Conservation (phyloP, 345 rosid species). For the Rhodamnia rubescens region DNA sequence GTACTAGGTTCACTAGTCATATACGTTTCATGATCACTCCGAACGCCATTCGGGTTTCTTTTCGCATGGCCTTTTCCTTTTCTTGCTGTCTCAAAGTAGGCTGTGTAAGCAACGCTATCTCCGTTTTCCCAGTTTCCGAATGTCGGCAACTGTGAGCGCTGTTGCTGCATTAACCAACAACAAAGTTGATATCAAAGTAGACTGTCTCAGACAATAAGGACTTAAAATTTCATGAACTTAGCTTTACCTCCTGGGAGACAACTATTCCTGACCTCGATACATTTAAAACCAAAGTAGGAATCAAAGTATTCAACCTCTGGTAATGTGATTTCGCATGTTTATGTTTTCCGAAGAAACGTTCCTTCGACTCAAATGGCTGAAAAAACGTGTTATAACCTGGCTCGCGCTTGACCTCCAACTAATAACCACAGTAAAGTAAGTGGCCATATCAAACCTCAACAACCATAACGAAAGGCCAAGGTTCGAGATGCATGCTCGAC, state of each 20-base stretch:
- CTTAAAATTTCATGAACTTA: background rate
- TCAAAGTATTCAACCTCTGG: background rate
- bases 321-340: background rate
- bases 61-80: background rate
- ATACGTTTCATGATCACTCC: background rate
- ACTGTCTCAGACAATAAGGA: background rate
- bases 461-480: background rate
- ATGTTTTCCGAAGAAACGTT: background rate
- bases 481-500: background rate
- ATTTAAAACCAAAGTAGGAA: background rate
- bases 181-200: background rate
- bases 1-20: background rate
- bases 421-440: background rate
- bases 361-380: background rate
- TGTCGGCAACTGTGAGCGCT: conserved; percentile 7
- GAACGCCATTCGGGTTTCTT: background rate
- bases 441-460: background rate
- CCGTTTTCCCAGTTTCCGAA: conserved; percentile 25
- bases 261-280: background rate
- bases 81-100: conserved; percentile 16
- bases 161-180: conserved; percentile 1
- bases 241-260: background rate
- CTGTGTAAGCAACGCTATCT: conserved; percentile 15
- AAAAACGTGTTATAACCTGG: background rate
- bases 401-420: background rate